These are phyloP conservation scores for Citrus inodora DNA, from an alignment of 345 rosid genomes.

Conservation along the genomic window DNA sequence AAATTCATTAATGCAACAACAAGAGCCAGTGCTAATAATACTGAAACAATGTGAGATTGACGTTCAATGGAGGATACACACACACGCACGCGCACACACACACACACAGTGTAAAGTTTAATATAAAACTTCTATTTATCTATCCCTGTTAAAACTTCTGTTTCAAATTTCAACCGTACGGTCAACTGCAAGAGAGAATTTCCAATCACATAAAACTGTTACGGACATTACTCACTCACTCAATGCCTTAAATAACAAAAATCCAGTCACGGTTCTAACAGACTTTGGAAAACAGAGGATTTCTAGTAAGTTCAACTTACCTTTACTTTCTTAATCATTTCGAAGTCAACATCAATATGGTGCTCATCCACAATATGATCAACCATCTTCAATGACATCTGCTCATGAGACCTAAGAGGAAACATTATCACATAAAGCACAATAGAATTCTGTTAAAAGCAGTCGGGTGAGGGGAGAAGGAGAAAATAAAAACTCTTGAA, in stretches of 20 bases:
- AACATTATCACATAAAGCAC: slow-evolving; percentile 3
- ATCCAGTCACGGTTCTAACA: background rate
- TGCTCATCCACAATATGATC: slow-evolving; percentile 82
- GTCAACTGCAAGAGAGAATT: background rate
- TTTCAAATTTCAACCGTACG: background rate
- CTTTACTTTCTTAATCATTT: slow-evolving; percentile 78
- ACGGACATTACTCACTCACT: background rate
- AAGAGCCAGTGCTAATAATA: background rate
- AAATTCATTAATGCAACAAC: background rate
- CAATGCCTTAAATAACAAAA: background rate
- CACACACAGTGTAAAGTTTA: background rate
- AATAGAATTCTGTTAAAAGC: background rate
- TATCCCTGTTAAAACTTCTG: background rate
- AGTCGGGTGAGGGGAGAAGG: background rate
- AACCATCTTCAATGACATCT: slow-evolving; percentile 73
- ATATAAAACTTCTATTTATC: background rate
- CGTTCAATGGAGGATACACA: background rate
- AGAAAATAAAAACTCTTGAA: background rate
- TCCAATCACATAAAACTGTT: slow-evolving; percentile 3
- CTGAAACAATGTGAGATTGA: background rate
- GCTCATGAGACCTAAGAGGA: slow-evolving; percentile 76
- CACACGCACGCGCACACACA: background rate
- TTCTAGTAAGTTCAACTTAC: slow-evolving; percentile 32
- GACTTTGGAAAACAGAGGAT: background rate
- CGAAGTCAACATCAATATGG: slow-evolving; percentile 72